Evolutionary conservation across 139 green algal genomes (phyloP), one percentile per base, ranked within the genome.

Genomic region (Asterochloris erici): DNA sequence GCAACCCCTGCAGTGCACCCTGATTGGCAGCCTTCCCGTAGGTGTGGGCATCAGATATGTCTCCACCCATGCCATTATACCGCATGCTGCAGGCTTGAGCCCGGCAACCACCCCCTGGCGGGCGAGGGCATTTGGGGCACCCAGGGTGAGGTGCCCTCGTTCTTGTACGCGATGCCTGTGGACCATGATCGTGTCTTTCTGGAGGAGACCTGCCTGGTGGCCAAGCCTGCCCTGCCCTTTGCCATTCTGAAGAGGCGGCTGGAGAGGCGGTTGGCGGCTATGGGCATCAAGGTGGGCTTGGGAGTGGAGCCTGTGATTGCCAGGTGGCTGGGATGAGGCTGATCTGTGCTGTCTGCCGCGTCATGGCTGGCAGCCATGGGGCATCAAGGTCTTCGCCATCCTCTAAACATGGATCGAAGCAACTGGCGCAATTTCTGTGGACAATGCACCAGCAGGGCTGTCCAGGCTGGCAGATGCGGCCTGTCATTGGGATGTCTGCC

Each of bases 131-230:
- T 93, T 79, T 96, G 93, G 92, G 92, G 91, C 79, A 91, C 85
- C 27, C 26, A 63, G 11, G 54, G 82, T 10, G 93, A 97, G 84
- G 89, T 89, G 27, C 93, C 93, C 0, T 91, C 87, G n/a, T 97
- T 97, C 86, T 86, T 96, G 81, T 97, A 97, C 82, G 92, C 90
- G 27, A 96, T 96, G 93, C 91, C 91, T 1, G 78, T 94, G 28
- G 24, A 26, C 12, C 84, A 80, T 17, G 89, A 87, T n/a, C 84
- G 87, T 0, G 91, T 96, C 62, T 97, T 97, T 61, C 83, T 97
- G 63, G 92, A 97, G 87, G 93, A 96, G 90, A 97, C 93, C 11
- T 96, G 91, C 84, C 89, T 97, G 79, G 92, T 96, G 54, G 90
- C 92, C 73, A 94, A 94, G 81, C 92, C 92, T 15, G 89, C 90